These are phyloP conservation scores for Toxoplasma gondii DNA, from an alignment of 169 alveolate species.

Conservation along the genomic window DNA sequence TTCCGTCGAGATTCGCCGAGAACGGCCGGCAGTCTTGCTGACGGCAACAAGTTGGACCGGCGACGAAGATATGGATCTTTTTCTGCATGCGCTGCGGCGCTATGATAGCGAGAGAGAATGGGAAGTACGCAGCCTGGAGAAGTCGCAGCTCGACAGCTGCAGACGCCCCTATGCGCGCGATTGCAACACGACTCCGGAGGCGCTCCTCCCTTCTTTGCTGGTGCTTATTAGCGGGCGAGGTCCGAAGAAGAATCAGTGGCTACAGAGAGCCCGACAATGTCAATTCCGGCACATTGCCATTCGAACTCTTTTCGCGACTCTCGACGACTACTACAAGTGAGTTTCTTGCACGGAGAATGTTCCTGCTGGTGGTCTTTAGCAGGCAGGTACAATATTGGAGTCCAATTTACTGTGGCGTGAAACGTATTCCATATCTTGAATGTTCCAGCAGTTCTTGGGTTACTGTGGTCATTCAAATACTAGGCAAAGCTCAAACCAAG, in stretches of 20 bases:
- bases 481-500: no score
- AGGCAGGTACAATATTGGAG: not conserved
- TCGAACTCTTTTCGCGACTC: conserved; percentile 86
- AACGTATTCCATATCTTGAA: no score
- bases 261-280: conserved; percentile 63
- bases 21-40: conserved; percentile 85
- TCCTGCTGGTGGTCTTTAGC: not conserved
- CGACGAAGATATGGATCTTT: conserved; percentile 83
- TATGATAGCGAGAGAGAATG: conserved; percentile 50
- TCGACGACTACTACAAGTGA: conserved; percentile 87
- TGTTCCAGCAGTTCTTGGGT: no score
- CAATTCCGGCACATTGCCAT: conserved; percentile 77
- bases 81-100: conserved; percentile 75
- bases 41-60: conserved; percentile 93
- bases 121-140: conserved; percentile 4
- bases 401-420: no score
- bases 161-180: not conserved
- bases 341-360: not conserved
- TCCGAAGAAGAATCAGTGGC: conserved; percentile 81
- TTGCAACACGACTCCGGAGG: not conserved
- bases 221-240: conserved; percentile 90
- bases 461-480: no score
- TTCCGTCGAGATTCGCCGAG: conserved; percentile 37
- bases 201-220: conserved; percentile 70
- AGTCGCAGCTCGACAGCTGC: not conserved